Evolutionary conservation across 805 yeast genomes (phyloP).

Genomic region (Wickerhamomyces rabaulensis): DNA sequence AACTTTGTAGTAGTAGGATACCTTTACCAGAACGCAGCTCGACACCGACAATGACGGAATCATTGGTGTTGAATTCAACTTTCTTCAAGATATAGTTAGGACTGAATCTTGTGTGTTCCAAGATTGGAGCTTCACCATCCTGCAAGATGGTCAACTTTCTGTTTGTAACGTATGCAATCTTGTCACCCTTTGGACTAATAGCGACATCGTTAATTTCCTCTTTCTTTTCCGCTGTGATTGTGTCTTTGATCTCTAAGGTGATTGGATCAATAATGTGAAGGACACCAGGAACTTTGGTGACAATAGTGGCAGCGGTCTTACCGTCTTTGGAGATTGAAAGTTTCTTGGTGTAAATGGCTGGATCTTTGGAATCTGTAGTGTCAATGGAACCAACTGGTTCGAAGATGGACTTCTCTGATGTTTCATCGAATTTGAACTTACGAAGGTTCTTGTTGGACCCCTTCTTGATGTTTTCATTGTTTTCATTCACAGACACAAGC

Average conservation of each 20-base stretch:
- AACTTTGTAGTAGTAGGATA: constrained; percentile 28
- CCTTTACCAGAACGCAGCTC: constrained; percentile 36
- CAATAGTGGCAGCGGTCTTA: constrained; percentile 61
- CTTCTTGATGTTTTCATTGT: constrained; percentile 48
- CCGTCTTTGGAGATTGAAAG: constrained; percentile 55
- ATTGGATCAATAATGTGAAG: constrained; percentile 56
- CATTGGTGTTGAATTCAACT: constrained; percentile 34
- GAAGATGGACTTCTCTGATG: constrained; percentile 37
- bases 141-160: constrained; percentile 31
- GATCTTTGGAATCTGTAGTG: constrained; percentile 39
- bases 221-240: constrained; percentile 43
- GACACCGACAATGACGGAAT: constrained; percentile 38
- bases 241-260: constrained; percentile 46
- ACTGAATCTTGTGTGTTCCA: constrained; percentile 15
- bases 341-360: constrained; percentile 54
- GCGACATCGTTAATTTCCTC: constrained; percentile 57
- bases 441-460: constrained; percentile 69
- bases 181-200: constrained; percentile 61
- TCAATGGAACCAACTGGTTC: constrained; percentile 62
- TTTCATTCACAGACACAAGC: constrained; percentile 74
- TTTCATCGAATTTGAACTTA: constrained; percentile 35
- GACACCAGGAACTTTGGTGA: constrained; percentile 60
- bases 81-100: constrained; percentile 31
- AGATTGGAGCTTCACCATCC: constrained; percentile 8
- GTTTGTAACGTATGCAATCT: constrained; percentile 58